Conservation (phyloP, 2,329 filamentous ascomycete species). For the Cladophialophora bantiana region DNA sequence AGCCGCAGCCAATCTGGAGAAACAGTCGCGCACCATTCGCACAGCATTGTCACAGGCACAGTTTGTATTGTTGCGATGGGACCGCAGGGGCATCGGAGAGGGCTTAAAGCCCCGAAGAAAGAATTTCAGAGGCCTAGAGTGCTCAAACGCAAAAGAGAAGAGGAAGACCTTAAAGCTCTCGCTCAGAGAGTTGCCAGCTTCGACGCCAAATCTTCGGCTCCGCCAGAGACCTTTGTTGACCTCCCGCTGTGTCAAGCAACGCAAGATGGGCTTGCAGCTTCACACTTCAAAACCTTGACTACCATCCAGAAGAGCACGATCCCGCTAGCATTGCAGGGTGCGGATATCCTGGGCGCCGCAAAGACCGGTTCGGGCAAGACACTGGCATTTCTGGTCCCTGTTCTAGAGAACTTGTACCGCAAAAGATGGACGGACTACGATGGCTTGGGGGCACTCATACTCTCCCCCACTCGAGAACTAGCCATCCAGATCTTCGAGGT, state of each 20-base stretch:
- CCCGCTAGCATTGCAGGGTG: constrained; percentile 81
- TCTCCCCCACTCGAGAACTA: constrained; percentile 92
- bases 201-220: constrained; percentile 49
- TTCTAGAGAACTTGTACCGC: constrained; percentile 90
- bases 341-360: constrained; percentile 89
- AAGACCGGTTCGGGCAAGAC: constrained; percentile 97
- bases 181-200: constrained; percentile 54
- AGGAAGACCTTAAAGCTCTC: constrained; percentile 53
- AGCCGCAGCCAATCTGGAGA: not conserved
- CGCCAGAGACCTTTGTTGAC: constrained; percentile 75
- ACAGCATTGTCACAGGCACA: not conserved
- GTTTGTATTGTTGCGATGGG: constrained; percentile 19
- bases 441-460: constrained; percentile 88
- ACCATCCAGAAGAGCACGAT: constrained; percentile 93
- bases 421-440: constrained; percentile 89
- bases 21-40: not conserved
- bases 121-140: constrained; percentile 36
- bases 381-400: constrained; percentile 86
- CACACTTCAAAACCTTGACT: constrained; percentile 88
- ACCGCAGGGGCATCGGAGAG: constrained; percentile 26
- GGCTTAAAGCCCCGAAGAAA: constrained; percentile 8
- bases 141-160: constrained; percentile 56
- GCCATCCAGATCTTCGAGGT: constrained; percentile 98
- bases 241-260: constrained; percentile 87
- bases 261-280: constrained; percentile 76